Evolutionary conservation across 2,329 filamentous ascomycete species (phyloP).

Genomic region (Fusarium nisikadoi): DNA sequence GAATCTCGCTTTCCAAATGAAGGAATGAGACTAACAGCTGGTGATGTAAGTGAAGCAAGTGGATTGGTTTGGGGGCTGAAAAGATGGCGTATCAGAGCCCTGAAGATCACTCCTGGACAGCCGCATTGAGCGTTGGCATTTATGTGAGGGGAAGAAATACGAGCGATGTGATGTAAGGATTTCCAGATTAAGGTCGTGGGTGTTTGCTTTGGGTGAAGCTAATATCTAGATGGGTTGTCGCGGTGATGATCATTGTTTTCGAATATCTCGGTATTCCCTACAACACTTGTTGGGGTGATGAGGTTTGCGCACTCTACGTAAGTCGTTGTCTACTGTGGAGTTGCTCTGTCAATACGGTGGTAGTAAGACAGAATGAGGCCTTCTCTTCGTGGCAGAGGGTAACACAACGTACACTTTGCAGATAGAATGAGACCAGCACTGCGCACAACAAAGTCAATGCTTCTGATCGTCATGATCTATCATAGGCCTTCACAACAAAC

Average conservation of each 20-base stretch:
- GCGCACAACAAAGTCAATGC: background rate
- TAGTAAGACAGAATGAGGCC: background rate
- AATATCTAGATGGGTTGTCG: background rate
- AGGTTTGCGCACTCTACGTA: too few relatives aligned
- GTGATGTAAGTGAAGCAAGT: constrained; percentile 12
- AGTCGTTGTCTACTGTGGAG: background rate
- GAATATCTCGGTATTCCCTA: background rate
- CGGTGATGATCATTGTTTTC: background rate
- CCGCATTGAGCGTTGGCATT: constrained; percentile 10
- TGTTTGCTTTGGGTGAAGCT: background rate
- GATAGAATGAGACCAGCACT: background rate
- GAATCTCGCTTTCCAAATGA: background rate
- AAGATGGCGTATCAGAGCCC: constrained; percentile 4
- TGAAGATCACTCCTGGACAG: constrained; percentile 9
- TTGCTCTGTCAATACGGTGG: background rate
- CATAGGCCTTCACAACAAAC: background rate
- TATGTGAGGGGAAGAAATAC: constrained; percentile 12
- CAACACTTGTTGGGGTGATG: background rate
- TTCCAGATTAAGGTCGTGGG: background rate
- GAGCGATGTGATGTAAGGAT: constrained; percentile 10
- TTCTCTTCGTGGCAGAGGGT: background rate
- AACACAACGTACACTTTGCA: background rate
- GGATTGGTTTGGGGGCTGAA: constrained; percentile 16
- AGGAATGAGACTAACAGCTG: background rate
- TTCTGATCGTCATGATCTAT: background rate